A percentile compares a stretch with the other conserved stretches of the same genome.
Evolutionary conservation across 139 green algal genomes (phyloP).

Genomic region (Coelastrella sp.): DNA sequence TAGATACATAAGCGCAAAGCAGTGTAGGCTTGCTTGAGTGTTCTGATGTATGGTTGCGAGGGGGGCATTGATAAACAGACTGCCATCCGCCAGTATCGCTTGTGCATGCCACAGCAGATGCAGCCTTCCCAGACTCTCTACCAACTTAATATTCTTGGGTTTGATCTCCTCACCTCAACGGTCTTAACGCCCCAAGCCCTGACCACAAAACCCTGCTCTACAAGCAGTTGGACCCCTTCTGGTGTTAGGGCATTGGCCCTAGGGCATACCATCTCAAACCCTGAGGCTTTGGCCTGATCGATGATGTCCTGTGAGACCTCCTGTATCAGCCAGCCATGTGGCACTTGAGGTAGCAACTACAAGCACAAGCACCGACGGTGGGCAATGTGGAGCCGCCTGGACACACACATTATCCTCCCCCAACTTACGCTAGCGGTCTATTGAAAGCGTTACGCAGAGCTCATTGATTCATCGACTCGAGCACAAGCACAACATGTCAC

Average conservation of each 20-base stretch:
- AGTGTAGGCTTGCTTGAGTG: too few relatives aligned
- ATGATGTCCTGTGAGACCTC: slow-evolving; percentile 48
- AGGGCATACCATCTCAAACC: slow-evolving; percentile 57
- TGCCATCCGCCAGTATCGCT: too few relatives aligned
- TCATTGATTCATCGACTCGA: not conserved
- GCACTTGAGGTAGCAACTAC: slow-evolving; percentile 56
- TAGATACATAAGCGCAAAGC: too few relatives aligned
- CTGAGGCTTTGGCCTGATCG: not conserved
- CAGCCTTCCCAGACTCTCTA: too few relatives aligned
- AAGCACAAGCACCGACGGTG: not conserved
- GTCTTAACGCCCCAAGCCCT: slow-evolving; percentile 65
- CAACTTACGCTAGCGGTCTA: too few relatives aligned
- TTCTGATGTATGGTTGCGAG: too few relatives aligned
- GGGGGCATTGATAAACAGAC: too few relatives aligned
- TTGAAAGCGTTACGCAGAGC: too few relatives aligned
- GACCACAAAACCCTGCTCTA: slow-evolving; percentile 48
- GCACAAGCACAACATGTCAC: not conserved
- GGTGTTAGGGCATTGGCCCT: slow-evolving; percentile 55
- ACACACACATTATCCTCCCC: too few relatives aligned
- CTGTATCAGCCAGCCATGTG: slow-evolving; percentile 66
- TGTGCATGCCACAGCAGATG: too few relatives aligned
- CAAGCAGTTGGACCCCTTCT: slow-evolving; percentile 1
- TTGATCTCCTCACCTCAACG: not conserved
- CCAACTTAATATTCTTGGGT: too few relatives aligned
- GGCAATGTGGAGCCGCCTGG: too few relatives aligned